These are phyloP conservation scores for Penicillium coffeae DNA, from an alignment of 495 filamentous ascomycete species.

Conservation along the genomic window DNA sequence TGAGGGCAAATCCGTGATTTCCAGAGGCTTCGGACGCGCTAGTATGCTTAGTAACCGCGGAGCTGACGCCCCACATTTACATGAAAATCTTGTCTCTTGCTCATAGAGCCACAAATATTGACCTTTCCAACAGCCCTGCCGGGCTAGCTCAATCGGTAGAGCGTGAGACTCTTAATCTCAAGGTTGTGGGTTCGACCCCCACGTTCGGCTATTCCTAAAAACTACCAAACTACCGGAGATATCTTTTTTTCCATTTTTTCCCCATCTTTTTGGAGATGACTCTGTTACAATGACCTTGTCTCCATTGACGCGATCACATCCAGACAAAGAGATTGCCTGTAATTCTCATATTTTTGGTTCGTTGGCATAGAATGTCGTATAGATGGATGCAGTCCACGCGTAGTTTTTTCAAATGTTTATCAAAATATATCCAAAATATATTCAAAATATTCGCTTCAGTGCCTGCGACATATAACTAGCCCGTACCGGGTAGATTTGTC, in stretches of 20 bases:
- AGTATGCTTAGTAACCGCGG: constrained; percentile 14
- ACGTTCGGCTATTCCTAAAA: constrained; percentile 47
- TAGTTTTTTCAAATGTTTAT: too few species aligned
- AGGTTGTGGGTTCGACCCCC: constrained; percentile 57
- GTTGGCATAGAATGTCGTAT: too few species aligned
- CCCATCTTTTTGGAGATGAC: not conserved
- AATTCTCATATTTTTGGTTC: too few species aligned
- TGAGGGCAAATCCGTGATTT: constrained; percentile 24
- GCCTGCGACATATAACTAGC: too few species aligned
- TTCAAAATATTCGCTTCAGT: too few species aligned
- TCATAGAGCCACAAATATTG: constrained; percentile 4
- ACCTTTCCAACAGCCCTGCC: constrained; percentile 18
- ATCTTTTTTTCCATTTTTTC: constrained; percentile 23
- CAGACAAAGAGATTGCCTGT: too few species aligned
- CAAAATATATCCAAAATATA: too few species aligned
- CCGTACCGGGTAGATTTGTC: too few species aligned
- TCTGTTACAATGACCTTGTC: not conserved
- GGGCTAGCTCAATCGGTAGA: constrained; percentile 59
- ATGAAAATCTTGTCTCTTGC: not conserved
- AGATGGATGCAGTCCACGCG: too few species aligned
- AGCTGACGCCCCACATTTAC: not conserved
- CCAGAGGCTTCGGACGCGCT: constrained; percentile 32
- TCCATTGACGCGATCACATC: not conserved
- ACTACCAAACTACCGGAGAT: constrained; percentile 16
- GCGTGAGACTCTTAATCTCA: constrained; percentile 61